Conservation (phyloP, 2,329 filamentous ascomycete species). For the Hypoxylon sp. region DNA sequence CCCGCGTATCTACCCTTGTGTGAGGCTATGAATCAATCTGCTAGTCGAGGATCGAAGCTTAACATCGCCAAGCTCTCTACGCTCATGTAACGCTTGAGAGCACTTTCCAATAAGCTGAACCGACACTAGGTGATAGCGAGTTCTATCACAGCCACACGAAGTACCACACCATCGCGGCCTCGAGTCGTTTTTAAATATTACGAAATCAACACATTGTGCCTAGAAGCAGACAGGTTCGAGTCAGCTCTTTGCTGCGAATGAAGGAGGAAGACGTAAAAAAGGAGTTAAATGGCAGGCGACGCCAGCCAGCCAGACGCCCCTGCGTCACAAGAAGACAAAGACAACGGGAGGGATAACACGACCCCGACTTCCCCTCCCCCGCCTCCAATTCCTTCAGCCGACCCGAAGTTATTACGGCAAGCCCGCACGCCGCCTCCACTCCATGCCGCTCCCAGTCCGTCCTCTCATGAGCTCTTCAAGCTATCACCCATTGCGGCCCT, state of each 20-base stretch:
- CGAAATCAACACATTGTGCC: background rate
- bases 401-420: constrained; percentile 53
- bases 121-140: constrained; percentile 2
- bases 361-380: constrained; percentile 54
- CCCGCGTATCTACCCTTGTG: constrained; percentile 6
- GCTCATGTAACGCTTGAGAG: constrained; percentile 11
- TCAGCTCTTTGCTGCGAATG: background rate
- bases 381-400: constrained; percentile 54
- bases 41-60: constrained; percentile 18
- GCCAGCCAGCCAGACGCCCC: constrained; percentile 19
- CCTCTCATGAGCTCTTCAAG: constrained; percentile 75
- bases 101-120: background rate
- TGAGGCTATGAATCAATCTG: constrained; percentile 30
- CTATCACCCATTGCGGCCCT: constrained; percentile 81
- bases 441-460: constrained; percentile 58
- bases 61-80: constrained; percentile 24
- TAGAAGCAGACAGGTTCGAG: background rate
- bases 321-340: constrained; percentile 22
- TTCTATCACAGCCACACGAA: background rate
- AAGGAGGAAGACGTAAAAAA: background rate
- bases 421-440: constrained; percentile 56
- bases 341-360: constrained; percentile 41
- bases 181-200: background rate
- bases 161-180: background rate
- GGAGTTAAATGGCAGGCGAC: constrained; percentile 29